phyloP scores from a whole-genome alignment of 163 green algal species.

The Chlamydomonas reinhardtii region DNA sequence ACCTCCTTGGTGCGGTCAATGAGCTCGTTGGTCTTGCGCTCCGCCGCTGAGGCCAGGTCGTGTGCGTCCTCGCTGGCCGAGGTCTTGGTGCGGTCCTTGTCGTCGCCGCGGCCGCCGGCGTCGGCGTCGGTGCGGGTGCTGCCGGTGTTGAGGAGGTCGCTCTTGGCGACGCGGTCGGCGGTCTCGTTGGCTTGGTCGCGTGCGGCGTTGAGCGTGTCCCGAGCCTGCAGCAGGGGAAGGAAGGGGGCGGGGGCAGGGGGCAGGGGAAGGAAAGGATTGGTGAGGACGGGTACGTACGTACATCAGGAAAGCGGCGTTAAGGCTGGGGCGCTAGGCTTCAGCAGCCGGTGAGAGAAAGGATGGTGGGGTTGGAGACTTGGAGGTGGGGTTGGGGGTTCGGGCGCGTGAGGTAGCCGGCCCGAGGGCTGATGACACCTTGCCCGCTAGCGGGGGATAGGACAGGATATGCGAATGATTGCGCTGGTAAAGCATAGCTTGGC shows the following conservation, averaged over 20 bases:
- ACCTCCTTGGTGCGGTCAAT: slow-evolving; percentile 24
- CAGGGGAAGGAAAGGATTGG: neutral
- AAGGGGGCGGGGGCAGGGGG: neutral
- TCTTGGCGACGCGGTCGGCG: neutral
- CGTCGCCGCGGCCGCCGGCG: neutral
- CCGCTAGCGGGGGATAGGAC: too few species aligned
- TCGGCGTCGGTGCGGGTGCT: neutral
- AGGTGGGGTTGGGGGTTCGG: too few species aligned
- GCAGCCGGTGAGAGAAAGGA: too few species aligned
- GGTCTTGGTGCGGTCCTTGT: slow-evolving; percentile 42
- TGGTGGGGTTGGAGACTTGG: too few species aligned
- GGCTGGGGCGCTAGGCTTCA: too few species aligned
- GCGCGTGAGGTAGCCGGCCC: too few species aligned
- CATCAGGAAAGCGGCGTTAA: too few species aligned
- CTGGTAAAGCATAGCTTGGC: too few species aligned
- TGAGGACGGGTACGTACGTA: too few species aligned
- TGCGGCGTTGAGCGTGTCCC: neutral
- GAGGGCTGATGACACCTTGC: too few species aligned
- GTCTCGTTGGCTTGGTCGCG: neutral
- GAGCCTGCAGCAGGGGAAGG: neutral
- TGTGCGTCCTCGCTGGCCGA: slow-evolving; percentile 29
- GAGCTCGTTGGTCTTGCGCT: slow-evolving; percentile 25
- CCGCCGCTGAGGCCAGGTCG: slow-evolving; percentile 1
- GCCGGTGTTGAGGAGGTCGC: too few species aligned
- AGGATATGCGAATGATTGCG: too few species aligned